Evolutionary conservation across 805 yeast species (phyloP).

Genomic region (Suhomyces emberorum): DNA sequence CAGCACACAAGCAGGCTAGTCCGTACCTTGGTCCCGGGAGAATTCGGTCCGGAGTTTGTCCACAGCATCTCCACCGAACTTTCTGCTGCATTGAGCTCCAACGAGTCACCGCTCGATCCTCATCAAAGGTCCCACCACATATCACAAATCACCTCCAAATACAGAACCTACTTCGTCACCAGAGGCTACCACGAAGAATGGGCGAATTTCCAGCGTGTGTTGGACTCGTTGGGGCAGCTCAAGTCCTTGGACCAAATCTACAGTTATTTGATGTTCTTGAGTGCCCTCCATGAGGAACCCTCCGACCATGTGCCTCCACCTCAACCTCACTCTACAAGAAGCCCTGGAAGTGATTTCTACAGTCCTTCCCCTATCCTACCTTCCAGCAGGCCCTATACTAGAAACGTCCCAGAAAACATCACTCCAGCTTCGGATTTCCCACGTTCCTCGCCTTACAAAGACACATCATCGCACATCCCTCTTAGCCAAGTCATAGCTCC

Average conservation of each 20-base stretch:
- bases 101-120: constrained; percentile 1
- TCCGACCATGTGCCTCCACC: constrained; percentile 5
- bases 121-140: constrained; percentile 13
- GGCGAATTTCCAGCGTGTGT: constrained; percentile 28
- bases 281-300: constrained; percentile 7
- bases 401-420: constrained; percentile 1
- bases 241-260: constrained; percentile 31
- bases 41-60: constrained; percentile 33
- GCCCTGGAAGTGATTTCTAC: constrained; percentile 1
- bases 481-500: constrained; percentile 16
- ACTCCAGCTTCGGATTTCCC: not conserved
- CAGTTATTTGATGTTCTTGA: constrained; percentile 33
- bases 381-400: constrained; percentile 1
- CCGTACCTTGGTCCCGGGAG: constrained; percentile 33
- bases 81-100: constrained; percentile 4
- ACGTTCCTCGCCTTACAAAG: constrained; percentile 13
- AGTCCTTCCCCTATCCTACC: not conserved
- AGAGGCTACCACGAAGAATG: constrained; percentile 27
- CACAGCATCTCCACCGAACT: constrained; percentile 32
- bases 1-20: constrained; percentile 34
- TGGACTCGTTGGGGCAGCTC: constrained; percentile 27
- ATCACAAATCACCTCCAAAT: constrained; percentile 18
- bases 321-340: constrained; percentile 1
- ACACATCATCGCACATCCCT: constrained; percentile 1
- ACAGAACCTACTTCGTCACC: constrained; percentile 24